Percentiles rank a stretch among this genome's conserved stretches.
Conservation (phyloP, 1,139 yeast genomes). For the Blastobotrys serpentis region DNA sequence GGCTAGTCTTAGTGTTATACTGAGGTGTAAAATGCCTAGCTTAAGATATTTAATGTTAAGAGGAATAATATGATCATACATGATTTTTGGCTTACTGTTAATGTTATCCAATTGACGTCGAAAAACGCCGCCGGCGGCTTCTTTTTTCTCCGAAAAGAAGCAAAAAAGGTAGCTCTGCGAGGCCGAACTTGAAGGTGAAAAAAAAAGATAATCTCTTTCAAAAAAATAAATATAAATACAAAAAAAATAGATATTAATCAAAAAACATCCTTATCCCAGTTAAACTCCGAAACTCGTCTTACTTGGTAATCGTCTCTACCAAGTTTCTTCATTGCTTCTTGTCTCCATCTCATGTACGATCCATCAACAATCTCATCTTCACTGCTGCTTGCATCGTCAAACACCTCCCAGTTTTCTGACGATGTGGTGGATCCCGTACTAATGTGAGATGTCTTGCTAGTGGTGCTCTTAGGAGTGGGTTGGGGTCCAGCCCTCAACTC, state of each 20-base stretch:
- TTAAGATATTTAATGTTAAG: too few relatives aligned
- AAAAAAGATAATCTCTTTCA: not conserved
- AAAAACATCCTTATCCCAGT: constrained; percentile 35
- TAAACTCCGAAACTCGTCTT: constrained; percentile 29
- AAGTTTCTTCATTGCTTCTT: constrained; percentile 24
- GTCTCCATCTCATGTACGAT: constrained; percentile 27
- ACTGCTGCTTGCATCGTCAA: constrained; percentile 27
- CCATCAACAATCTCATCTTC: constrained; percentile 28
- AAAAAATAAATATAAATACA: not conserved
- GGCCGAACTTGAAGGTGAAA: too few relatives aligned
- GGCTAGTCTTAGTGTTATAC: too few relatives aligned
- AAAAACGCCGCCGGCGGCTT: too few relatives aligned
- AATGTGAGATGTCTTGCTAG: not conserved
- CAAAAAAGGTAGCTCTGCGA: too few relatives aligned
- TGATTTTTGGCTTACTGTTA: too few relatives aligned
- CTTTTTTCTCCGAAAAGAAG: too few relatives aligned
- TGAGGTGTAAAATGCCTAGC: too few relatives aligned
- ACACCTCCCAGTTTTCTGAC: constrained; percentile 29
- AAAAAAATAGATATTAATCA: constrained; percentile 13
- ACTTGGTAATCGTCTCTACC: constrained; percentile 12
- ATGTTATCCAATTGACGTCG: not conserved
- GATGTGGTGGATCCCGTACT: constrained; percentile 15
- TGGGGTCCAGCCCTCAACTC: constrained; percentile 11
- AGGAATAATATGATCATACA: too few relatives aligned
- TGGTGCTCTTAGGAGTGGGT: not conserved